These are phyloP conservation scores for Neospora caninum DNA, from an alignment of 169 alveolate genomes.

Conservation along the genomic window DNA sequence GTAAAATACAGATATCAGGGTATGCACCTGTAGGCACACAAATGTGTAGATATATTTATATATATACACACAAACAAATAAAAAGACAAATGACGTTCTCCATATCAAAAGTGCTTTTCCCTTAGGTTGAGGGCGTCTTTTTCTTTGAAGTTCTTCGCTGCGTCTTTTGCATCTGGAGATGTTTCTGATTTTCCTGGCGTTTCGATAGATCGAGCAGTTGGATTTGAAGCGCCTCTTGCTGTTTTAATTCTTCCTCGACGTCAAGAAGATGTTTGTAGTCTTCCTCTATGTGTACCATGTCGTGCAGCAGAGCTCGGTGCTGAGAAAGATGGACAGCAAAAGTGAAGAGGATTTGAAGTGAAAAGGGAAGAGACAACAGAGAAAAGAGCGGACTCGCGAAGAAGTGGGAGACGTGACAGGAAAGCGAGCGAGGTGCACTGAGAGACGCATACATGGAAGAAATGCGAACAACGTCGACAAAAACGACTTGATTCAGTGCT, in stretches of 20 bases:
- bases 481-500: neutral
- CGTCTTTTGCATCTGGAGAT: neutral
- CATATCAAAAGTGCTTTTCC: neutral
- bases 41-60: no score
- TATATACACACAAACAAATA: no score
- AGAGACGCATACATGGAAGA: neutral
- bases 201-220: neutral
- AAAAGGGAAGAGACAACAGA: neutral
- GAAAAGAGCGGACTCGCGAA: neutral
- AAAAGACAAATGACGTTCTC: no score
- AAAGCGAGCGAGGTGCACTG: neutral
- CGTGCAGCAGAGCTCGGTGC: constrained; percentile 27
- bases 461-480: neutral
- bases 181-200: neutral
- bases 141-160: neutral
- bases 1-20: no score
- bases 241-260: neutral
- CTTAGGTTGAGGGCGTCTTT: neutral
- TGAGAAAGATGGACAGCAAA: neutral
- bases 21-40: no score
- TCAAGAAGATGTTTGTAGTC: neutral
- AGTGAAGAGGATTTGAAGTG: neutral
- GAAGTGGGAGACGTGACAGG: no score
- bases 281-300: neutral
- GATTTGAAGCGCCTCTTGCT: neutral